A percentile compares a stretch with the other conserved stretches of the same genome.
Evolutionary conservation across 768 basidiomycete species (phyloP).

Genomic region (Trametes elegans): DNA sequence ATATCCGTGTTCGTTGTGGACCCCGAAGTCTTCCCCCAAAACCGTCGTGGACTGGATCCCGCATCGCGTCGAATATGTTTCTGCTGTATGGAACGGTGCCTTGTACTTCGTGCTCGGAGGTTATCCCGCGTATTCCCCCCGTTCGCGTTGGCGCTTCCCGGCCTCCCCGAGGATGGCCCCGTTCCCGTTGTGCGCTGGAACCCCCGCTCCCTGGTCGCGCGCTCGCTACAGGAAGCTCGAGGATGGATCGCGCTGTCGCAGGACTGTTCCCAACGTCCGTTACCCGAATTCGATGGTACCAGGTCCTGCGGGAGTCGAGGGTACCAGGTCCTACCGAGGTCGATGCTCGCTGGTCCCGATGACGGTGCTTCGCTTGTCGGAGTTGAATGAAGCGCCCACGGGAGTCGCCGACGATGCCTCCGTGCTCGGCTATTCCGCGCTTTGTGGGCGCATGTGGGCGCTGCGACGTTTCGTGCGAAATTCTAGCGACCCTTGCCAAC

Average conservation of each 20-base stretch:
- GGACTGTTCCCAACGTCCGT: not conserved
- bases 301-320: not conserved
- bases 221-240: not conserved
- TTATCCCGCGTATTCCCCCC: slow-evolving; percentile 23
- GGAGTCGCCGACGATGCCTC: slow-evolving; percentile 2
- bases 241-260: not conserved
- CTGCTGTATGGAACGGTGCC: slow-evolving; percentile 25
- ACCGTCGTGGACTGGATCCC: slow-evolving; percentile 26
- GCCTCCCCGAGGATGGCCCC: slow-evolving; percentile 12
- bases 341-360: not conserved
- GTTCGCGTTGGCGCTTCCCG: slow-evolving; percentile 17
- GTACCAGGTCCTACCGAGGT: not conserved
- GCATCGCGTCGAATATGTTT: slow-evolving; percentile 20
- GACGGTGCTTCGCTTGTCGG: slow-evolving; percentile 4
- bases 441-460: slow-evolving; percentile 17
- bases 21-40: slow-evolving; percentile 24
- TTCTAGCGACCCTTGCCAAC: not conserved
- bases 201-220: not conserved
- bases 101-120: slow-evolving; percentile 24
- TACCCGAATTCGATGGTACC: not conserved
- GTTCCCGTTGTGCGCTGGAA: slow-evolving; percentile 12
- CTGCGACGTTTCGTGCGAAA: slow-evolving; percentile 5
- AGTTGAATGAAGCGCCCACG: slow-evolving; percentile 3
- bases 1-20: slow-evolving; percentile 20
- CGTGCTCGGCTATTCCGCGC: not conserved